These are phyloP conservation scores for Tolypocladium guangdongense DNA, from an alignment of 2,329 filamentous ascomycete genomes.

Conservation along the genomic window DNA sequence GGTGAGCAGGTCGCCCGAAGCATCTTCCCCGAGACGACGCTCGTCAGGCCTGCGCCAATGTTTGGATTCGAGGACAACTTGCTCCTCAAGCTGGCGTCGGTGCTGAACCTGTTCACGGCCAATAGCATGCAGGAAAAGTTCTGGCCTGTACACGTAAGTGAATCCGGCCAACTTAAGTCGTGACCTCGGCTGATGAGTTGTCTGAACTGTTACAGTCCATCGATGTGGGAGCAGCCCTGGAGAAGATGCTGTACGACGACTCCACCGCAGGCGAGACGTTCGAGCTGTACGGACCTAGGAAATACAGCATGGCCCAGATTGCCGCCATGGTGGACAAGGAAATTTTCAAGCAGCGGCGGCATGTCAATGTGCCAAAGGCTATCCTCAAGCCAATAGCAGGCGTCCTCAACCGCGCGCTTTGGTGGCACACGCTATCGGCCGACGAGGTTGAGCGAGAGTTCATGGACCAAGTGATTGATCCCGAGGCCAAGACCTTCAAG, in stretches of 20 bases:
- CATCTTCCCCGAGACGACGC: constrained; percentile 94
- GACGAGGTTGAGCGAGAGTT: constrained; percentile 90
- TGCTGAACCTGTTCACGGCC: constrained; percentile 73
- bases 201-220: constrained; percentile 48
- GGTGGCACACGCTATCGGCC: constrained; percentile 76
- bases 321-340: constrained; percentile 81
- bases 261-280: constrained; percentile 81
- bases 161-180: not conserved
- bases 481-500: constrained; percentile 86
- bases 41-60: constrained; percentile 85
- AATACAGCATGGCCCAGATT: constrained; percentile 85
- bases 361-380: constrained; percentile 81
- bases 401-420: constrained; percentile 70
- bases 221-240: constrained; percentile 81
- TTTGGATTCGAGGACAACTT: constrained; percentile 94
- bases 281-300: constrained; percentile 86
- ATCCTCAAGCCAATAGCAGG: constrained; percentile 66
- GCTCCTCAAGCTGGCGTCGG: constrained; percentile 71
- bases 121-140: constrained; percentile 91
- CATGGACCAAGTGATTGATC: constrained; percentile 85
- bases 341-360: constrained; percentile 79
- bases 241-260: constrained; percentile 86
- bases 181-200: not conserved
- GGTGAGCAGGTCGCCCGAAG: constrained; percentile 75
- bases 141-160: constrained; percentile 75